phyloP scores from a whole-genome alignment of 805 yeast genomes.

The Pichia nakasei region DNA sequence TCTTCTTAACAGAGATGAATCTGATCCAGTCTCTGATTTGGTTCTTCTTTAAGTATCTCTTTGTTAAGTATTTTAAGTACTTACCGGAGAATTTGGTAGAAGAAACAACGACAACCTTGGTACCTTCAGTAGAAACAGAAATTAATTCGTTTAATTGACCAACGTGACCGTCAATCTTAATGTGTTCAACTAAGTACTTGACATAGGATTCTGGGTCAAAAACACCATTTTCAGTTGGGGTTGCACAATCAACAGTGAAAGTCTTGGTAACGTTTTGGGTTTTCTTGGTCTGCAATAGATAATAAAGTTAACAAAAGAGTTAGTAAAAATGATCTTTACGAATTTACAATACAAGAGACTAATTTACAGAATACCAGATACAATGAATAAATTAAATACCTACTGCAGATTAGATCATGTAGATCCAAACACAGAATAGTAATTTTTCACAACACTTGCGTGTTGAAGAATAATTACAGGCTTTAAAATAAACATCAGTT shows the following conservation, averaged over 20 bases:
- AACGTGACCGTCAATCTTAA: conserved; percentile 94
- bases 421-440: conserved; percentile 16
- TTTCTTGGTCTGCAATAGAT: conserved; percentile 69
- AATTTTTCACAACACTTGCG: conserved; percentile 1
- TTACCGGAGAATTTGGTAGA: conserved; percentile 98
- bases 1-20: conserved; percentile 91
- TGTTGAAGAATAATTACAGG: conserved; percentile 2
- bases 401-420: conserved; percentile 5
- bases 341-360: not conserved
- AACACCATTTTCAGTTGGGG: conserved; percentile 96
- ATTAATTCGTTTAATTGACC: conserved; percentile 97
- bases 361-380: conserved; percentile 7
- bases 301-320: conserved; percentile 2
- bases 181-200: conserved; percentile 97
- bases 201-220: conserved; percentile 96
- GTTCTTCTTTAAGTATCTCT: conserved; percentile 99
- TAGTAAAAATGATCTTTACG: conserved; percentile 1
- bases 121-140: conserved; percentile 79
- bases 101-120: conserved; percentile 80
- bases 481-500: conserved; percentile 17
- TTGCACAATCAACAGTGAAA: conserved; percentile 92
- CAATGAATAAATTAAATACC: conserved; percentile 4
- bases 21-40: conserved; percentile 99
- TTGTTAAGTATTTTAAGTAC: conserved; percentile 98
- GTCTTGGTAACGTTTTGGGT: conserved; percentile 69